Base-by-base conservation (phyloP, 2,329 filamentous ascomycete species). In the Huntiella abstrusa region DNA sequence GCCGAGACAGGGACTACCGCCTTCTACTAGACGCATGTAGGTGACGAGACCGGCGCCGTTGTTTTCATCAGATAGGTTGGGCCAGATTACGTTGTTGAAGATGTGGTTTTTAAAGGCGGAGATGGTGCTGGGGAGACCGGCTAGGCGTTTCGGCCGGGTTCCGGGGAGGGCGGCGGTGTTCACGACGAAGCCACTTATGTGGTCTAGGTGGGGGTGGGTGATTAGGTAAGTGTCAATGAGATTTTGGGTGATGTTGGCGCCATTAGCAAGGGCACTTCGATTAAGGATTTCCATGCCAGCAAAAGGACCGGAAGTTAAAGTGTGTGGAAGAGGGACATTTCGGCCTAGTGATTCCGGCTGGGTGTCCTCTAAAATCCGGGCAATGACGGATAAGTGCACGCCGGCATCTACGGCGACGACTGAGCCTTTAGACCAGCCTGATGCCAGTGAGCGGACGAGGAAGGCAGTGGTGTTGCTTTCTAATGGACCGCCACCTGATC, bases 71-170 rank as follows among this genome's bases (percentile, higher is more conserved):
- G 85, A 92, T 35, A 98, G 65, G 54, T 98, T 98, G 0, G 91
- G 91, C 91, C 91, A 98, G 46, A 96, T 93, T 49, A 94, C 67
- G 56, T 95, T 92, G 62, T 98, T 98, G 67, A 98, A 98, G 50
- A 98, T 84, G 61, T 98, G 87, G 1, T 70, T 77, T 59, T 94
- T 96, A 61, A 98, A 79, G 0, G 88, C 87, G 40, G 84, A 72
- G 44, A 98, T 87, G n/a, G 88, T 93, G 22, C 77, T 80, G 0
- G 87, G 85, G 3, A 96, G 65, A 0, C 83, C 88, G 1, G 88
- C 86, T 11, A 98, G 67, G 17, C 81, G 76, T 62, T 96, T 98
- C 0, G 86, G 84, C 22, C 79, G 75, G 2, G 80, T 75, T 28
- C 82, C 83, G 28, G 84, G 80, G 15, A 92, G 74, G 3, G 83